Percentiles rank a stretch among this genome's conserved stretches.
Evolutionary conservation across 2,329 filamentous ascomycete species (phyloP).

Genomic region (Torrubiella hemipterigena): DNA sequence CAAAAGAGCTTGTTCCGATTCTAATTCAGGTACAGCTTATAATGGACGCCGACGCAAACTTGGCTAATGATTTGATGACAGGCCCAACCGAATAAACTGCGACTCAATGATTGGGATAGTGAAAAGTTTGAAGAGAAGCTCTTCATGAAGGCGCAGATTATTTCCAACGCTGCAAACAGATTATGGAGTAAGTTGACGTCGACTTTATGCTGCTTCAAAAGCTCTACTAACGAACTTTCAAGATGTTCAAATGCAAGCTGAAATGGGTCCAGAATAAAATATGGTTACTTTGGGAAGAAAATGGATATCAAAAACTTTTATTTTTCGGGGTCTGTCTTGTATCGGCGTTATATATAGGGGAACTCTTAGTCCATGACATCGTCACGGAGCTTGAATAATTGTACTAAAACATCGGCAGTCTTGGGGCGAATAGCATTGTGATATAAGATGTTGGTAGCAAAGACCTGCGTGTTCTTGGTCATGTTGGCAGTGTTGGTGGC

Average conservation of each 20-base stretch:
- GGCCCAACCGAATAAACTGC: slow-evolving; percentile 56
- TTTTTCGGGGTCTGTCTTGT: no score
- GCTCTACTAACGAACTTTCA: slow-evolving; percentile 6
- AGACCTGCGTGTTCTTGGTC: slow-evolving; percentile 68
- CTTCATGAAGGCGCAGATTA: slow-evolving; percentile 52
- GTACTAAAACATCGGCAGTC: slow-evolving; percentile 63
- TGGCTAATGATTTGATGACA: slow-evolving; percentile 14
- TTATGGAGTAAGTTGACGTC: slow-evolving; percentile 47
- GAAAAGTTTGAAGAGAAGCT: slow-evolving; percentile 53
- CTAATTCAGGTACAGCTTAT: slow-evolving; percentile 43
- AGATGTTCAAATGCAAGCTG: slow-evolving; percentile 40
- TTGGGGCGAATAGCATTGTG: slow-evolving; percentile 70
- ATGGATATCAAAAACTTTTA: not conserved
- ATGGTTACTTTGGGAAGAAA: not conserved
- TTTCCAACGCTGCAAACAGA: slow-evolving; percentile 55
- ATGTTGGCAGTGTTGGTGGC: slow-evolving; percentile 61
- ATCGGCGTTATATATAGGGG: no score
- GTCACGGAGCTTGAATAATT: slow-evolving; percentile 68
- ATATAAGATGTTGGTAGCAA: slow-evolving; percentile 76
- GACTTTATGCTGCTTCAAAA: not conserved
- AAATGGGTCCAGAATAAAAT: slow-evolving; percentile 30
- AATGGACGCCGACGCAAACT: not conserved
- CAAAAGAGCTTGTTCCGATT: slow-evolving; percentile 56
- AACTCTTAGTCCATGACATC: slow-evolving; percentile 40
- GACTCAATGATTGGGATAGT: slow-evolving; percentile 40